Conservation (phyloP, 108 stramenopile genomes). For the Skeletonema grethae region DNA sequence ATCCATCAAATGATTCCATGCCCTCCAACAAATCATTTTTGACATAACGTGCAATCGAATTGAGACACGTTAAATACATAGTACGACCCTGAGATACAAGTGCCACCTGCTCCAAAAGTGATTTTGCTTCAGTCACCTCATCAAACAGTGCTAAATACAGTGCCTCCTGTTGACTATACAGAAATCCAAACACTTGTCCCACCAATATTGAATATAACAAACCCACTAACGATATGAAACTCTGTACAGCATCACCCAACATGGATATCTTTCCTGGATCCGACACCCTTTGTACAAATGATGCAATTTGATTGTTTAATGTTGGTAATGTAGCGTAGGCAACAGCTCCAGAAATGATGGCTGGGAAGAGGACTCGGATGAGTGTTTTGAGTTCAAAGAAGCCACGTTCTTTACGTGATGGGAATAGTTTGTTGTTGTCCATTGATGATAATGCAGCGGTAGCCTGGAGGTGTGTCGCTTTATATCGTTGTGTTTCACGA, state of each 20-base stretch:
- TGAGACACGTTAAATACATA: slow-evolving; percentile 70
- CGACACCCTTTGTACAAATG: slow-evolving; percentile 30
- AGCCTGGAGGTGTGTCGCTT: neutral
- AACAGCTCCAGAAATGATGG: slow-evolving; percentile 24
- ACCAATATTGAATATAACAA: slow-evolving; percentile 79
- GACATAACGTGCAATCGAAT: slow-evolving; percentile 72
- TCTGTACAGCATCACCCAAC: slow-evolving; percentile 33
- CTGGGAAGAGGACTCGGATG: slow-evolving; percentile 44
- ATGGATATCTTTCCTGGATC: slow-evolving; percentile 19
- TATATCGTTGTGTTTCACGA: neutral
- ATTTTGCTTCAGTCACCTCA: slow-evolving; percentile 86
- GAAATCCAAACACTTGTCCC: slow-evolving; percentile 63
- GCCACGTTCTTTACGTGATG: slow-evolving; percentile 23
- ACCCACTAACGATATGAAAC: slow-evolving; percentile 42
- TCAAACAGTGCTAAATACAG: slow-evolving; percentile 80
- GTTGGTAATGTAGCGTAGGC: slow-evolving; percentile 26
- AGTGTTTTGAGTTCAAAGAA: slow-evolving; percentile 30
- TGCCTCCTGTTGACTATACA: slow-evolving; percentile 60
- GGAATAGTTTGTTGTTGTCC: neutral
- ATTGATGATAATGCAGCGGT: neutral
- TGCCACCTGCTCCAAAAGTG: slow-evolving; percentile 81
- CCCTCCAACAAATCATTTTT: slow-evolving; percentile 61
- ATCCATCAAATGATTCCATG: slow-evolving; percentile 13
- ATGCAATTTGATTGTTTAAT: slow-evolving; percentile 21
- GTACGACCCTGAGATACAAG: slow-evolving; percentile 82